These are phyloP conservation scores for Colletotrichum spaethianum DNA, from an alignment of 2,329 filamentous ascomycete species.

Conservation along the genomic window DNA sequence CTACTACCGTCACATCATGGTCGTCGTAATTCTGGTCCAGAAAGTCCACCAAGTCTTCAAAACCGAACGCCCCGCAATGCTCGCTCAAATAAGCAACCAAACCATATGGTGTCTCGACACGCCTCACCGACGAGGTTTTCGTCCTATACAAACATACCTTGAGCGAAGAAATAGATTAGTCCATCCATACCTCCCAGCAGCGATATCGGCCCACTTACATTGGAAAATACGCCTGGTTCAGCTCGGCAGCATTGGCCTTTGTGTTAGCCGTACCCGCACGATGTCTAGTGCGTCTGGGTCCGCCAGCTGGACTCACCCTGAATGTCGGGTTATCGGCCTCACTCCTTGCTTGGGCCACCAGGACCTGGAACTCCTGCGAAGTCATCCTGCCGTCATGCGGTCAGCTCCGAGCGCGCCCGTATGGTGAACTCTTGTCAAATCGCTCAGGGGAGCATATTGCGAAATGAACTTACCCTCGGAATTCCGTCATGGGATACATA, in stretches of 20 bases:
- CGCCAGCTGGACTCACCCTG: constrained; percentile 61
- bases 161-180: constrained; percentile 1
- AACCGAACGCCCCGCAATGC: constrained; percentile 4
- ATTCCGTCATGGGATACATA: constrained; percentile 69
- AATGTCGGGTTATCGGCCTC: constrained; percentile 68
- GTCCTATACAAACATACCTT: constrained; percentile 75
- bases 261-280: constrained; percentile 19
- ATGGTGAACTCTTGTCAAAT: not conserved
- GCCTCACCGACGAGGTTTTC: constrained; percentile 61
- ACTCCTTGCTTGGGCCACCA: constrained; percentile 68
- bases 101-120: not conserved
- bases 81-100: constrained; percentile 11
- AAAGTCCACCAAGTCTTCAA: not conserved
- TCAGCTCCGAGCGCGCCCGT: constrained; percentile 40
- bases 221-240: constrained; percentile 70
- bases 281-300: not conserved
- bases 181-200: no score
- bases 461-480: constrained; percentile 57
- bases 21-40: constrained; percentile 13
- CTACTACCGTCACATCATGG: constrained; percentile 23
- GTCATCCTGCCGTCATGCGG: constrained; percentile 63
- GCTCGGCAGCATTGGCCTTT: not conserved
- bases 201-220: constrained; percentile 61
- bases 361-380: constrained; percentile 68
- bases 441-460: not conserved